phyloP scores from a whole-genome alignment of 306 rosid species.

The Luffa acutangula region DNA sequence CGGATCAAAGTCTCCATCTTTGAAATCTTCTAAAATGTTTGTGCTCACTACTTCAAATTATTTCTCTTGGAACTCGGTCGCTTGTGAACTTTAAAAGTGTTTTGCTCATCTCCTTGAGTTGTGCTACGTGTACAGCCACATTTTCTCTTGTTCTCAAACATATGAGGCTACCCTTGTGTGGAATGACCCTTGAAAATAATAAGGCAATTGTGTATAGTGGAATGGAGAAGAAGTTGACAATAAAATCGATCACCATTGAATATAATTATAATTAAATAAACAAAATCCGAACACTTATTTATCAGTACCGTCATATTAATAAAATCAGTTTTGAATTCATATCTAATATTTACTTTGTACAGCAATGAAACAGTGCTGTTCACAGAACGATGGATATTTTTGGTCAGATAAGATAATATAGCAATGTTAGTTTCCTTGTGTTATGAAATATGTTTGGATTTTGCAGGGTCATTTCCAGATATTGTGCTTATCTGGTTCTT shows the following conservation, averaged over 20 bases:
- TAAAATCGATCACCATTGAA: not conserved
- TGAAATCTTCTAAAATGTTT: too few species aligned
- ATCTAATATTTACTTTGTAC: not conserved
- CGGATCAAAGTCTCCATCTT: not conserved
- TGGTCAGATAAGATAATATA: not conserved
- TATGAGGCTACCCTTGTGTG: not conserved
- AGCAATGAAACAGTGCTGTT: not conserved
- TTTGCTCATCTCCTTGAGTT: not conserved
- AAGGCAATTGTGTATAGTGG: not conserved
- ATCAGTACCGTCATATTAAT: not conserved
- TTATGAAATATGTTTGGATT: not conserved
- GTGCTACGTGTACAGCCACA: not conserved
- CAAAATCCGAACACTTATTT: not conserved
- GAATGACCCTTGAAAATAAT: not conserved
- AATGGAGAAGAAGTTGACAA: not conserved
- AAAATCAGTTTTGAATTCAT: not conserved
- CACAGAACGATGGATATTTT: not conserved
- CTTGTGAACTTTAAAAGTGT: not conserved
- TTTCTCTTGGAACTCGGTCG: not conserved
- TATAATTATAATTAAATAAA: not conserved
- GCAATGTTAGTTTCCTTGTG: not conserved
- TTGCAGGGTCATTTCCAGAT: conserved; percentile 90
- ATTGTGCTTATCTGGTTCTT: conserved; percentile 87
- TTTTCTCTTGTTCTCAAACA: not conserved
- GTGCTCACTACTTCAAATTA: not conserved